A percentile compares a stretch with the other conserved stretches of the same genome.
Evolutionary conservation across 805 yeast species (phyloP).

Genomic region (Candida endomychidarum): DNA sequence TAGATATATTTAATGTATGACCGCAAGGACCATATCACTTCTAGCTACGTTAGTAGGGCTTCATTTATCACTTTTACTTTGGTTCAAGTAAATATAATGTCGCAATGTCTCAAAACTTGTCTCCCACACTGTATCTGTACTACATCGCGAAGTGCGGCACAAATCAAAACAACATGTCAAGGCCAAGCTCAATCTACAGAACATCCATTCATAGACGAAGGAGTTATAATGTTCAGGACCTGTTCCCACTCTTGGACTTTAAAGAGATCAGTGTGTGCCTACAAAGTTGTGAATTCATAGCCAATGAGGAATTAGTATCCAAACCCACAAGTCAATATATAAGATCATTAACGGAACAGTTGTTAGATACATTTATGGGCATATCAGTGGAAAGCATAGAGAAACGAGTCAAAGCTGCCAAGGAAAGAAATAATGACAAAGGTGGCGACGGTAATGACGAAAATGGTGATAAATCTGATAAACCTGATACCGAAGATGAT

Average conservation of each 20-base stretch:
- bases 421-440: constrained; percentile 4
- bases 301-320: constrained; percentile 56
- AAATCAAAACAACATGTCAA: constrained; percentile 26
- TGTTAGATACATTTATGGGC: constrained; percentile 61
- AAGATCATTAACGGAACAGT: constrained; percentile 55
- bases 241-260: constrained; percentile 62
- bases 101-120: too few species aligned
- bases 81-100: too few species aligned
- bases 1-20: too few species aligned
- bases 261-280: constrained; percentile 59
- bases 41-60: too few species aligned
- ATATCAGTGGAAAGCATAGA: constrained; percentile 28
- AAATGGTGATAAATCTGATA: constrained; percentile 32
- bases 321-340: constrained; percentile 61
- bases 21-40: too few species aligned
- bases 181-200: constrained; percentile 31
- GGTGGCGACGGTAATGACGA: not conserved
- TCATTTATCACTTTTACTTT: too few species aligned
- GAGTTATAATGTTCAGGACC: constrained; percentile 33
- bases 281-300: constrained; percentile 60
- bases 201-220: constrained; percentile 20
- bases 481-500: constrained; percentile 17
- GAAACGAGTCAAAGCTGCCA: constrained; percentile 10
- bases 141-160: constrained; percentile 7
- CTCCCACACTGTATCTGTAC: not conserved